Conservation (phyloP, 1,284 basidiomycete species). For the Ceratorhiza oryzae-sativae region DNA sequence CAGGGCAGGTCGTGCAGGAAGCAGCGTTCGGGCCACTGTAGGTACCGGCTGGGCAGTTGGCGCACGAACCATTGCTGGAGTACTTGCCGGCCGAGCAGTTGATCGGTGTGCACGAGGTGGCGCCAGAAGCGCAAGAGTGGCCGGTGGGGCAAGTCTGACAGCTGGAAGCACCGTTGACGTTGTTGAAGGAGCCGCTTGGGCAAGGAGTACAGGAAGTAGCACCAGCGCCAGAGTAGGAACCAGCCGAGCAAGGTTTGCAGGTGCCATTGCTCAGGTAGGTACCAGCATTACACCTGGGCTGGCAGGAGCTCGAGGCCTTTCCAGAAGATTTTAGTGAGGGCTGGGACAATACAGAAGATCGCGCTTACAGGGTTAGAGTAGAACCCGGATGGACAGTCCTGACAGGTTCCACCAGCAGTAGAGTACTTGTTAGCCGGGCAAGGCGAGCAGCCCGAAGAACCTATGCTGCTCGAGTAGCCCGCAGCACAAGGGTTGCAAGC, state of each 20-base stretch:
- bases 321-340: too few relatives aligned
- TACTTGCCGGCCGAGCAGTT: constrained; percentile 30
- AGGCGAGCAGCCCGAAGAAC: constrained; percentile 1
- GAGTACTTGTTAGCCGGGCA: constrained; percentile 13
- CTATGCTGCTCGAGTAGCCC: constrained; percentile 1
- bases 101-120: constrained; percentile 1
- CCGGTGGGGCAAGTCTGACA: constrained; percentile 6
- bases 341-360: neutral
- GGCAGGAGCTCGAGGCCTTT: constrained; percentile 8
- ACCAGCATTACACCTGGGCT: constrained; percentile 14
- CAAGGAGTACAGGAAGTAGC: constrained; percentile 11
- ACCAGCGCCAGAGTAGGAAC: neutral
- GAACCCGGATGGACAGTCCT: neutral
- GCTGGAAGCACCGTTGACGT: neutral
- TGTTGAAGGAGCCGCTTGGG: constrained; percentile 6
- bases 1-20: constrained; percentile 12
- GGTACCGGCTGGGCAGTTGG: constrained; percentile 6
- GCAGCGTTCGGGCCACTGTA: constrained; percentile 16
- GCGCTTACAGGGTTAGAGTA: neutral
- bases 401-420: neutral
- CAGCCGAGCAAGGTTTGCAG: constrained; percentile 11
- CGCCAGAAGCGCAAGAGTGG: neutral
- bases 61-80: neutral
- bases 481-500: constrained; percentile 16
- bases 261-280: constrained; percentile 18